Evolutionary conservation across 139 green algal genomes (phyloP), one percentile per base, ranked within the genome.

Genomic region (Choricystis sp.): DNA sequence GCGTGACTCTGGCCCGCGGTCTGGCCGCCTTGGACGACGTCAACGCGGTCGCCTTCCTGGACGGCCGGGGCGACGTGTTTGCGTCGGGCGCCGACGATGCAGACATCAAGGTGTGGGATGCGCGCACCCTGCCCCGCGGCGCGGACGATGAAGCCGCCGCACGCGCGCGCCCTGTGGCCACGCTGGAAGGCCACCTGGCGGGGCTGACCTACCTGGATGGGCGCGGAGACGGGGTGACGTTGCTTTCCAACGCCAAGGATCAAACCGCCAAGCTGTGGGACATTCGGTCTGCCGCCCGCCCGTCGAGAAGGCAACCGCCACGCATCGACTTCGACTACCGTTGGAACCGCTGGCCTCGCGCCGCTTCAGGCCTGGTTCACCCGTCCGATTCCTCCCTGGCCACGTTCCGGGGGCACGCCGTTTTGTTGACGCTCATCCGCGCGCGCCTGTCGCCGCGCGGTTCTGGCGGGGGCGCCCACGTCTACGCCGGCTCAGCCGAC

Each of bases 251-350:
- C 77, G 55, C 52, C 71, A 98, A 98, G 81, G 92, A 98, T 74
- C 92, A 98, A 72, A 91, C 73, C 19, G 69, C 90, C 25, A 94
- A 92, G 80, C 69, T 97, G 58, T 98, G 92, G 92, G 92, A 98
- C 68, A 48, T 92, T 22, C 77, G 91, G 22, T 19, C 40, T 49
- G 60, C 66, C 5, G 30, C 25, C 21, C 61, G 20, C 29, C n/a
- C 5, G 24, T 4, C 1, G 26, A 22, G 61, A 21, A 23, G 20
- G 29, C 29, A 19, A 28, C 61, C 20, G 30, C 22, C 20, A 29
- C 28, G 29, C 61, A n/a, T 27, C 5, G n/a, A 28, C 61, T 40
- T 48, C 23, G 62, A 74, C 65, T 78, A 72, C 61, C 55, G 82
- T 20, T 96, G 85, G 88, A 86, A 86, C 76, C 65, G 79, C 28